A percentile compares a stretch with the other conserved stretches of the same genome.
Conservation (phyloP, 176 grass and related monocot genomes). For the Melocanna baccifera region DNA sequence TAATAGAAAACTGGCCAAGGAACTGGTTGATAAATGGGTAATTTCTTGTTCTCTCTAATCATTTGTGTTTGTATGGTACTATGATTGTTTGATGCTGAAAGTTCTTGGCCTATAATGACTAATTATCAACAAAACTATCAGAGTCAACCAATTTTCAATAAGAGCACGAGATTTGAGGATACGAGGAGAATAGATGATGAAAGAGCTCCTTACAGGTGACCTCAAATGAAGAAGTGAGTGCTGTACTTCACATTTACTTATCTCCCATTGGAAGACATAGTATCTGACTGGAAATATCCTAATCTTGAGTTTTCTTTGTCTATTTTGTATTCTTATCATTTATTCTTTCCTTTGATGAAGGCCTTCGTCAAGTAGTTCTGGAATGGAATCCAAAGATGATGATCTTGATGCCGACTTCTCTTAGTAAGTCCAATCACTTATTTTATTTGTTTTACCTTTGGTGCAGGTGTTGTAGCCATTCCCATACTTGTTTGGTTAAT, state of each 20-base stretch:
- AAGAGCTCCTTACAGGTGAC: conserved; percentile 66
- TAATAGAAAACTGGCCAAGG: conserved; percentile 89
- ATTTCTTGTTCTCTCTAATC: conserved; percentile 23
- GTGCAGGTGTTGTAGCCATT: too few species aligned
- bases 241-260: neutral
- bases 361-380: conserved; percentile 57
- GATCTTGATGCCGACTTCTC: conserved; percentile 89
- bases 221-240: conserved; percentile 66
- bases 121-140: conserved; percentile 33
- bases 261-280: neutral
- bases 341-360: conserved; percentile 34
- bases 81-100: too few species aligned
- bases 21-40: conserved; percentile 99
- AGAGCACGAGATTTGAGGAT: conserved; percentile 90
- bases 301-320: conserved; percentile 17
- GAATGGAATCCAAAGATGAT: conserved; percentile 71
- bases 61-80: too few species aligned
- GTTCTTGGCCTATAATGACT: too few species aligned
- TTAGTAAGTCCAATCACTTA: too few species aligned
- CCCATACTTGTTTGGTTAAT: too few species aligned
- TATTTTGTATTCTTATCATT: neutral
- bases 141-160: conserved; percentile 97
- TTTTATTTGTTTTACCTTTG: too few species aligned
- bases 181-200: conserved; percentile 92
- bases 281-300: neutral